A percentile compares a stretch with the other conserved stretches of the same genome.
phyloP scores from a whole-genome alignment of 2,329 filamentous ascomycete genomes.

The Fusarium hainanense region DNA sequence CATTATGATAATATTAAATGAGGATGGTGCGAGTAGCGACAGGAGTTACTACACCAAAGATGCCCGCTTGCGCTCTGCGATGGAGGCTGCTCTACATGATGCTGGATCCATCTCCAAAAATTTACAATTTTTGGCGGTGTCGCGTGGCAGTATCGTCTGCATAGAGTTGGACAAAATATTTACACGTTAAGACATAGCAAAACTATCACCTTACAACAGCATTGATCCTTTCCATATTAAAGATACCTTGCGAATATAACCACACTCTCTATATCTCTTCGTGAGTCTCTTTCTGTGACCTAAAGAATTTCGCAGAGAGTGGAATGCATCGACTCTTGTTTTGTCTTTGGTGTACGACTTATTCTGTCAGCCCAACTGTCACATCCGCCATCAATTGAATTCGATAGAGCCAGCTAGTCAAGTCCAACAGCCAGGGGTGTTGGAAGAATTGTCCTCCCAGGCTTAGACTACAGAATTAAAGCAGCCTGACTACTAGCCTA shows the following conservation, averaged over 20 bases:
- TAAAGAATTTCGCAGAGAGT: too few species aligned
- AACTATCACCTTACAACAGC: not conserved
- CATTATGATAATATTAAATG: conserved; percentile 55
- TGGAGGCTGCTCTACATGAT: conserved; percentile 36
- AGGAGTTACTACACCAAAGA: conserved; percentile 18
- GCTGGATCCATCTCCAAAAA: conserved; percentile 41
- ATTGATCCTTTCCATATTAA: not conserved
- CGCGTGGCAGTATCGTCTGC: conserved; percentile 25
- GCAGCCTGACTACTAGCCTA: not conserved
- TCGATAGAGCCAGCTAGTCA: conserved; percentile 1
- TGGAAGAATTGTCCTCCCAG: not conserved
- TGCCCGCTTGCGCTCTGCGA: conserved; percentile 33
- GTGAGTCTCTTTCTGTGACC: accelerated
- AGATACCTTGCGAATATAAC: not conserved
- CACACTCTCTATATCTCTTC: accelerated
- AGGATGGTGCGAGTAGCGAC: conserved; percentile 4
- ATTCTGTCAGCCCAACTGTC: conserved; percentile 4
- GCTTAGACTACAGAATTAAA: not conserved
- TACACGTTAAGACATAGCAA: not conserved
- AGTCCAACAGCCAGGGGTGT: not conserved
- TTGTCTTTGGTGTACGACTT: not conserved
- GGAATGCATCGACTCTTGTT: not conserved
- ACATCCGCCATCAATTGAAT: not conserved
- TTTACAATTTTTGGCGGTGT: conserved; percentile 50
- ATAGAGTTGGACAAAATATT: conserved; percentile 5